Percentiles rank a stretch among this genome's conserved stretches.
Conservation (phyloP, 2,329 filamentous ascomycete species). For the Epichloe brachyelytri region DNA sequence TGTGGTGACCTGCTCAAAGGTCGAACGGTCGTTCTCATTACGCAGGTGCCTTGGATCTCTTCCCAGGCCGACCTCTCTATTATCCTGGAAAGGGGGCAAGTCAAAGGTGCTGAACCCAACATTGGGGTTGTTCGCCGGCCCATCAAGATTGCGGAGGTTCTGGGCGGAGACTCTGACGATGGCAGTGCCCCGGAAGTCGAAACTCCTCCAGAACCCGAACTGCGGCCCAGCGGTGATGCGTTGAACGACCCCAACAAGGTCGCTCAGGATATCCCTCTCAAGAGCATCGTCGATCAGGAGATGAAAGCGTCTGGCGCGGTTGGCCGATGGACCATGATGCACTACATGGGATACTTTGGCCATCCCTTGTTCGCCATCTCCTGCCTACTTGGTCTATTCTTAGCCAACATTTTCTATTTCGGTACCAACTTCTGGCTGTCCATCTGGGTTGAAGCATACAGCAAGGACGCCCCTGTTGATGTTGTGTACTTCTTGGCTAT, state of each 20-base stretch:
- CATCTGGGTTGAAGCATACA: constrained; percentile 40
- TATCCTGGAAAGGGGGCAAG: constrained; percentile 30
- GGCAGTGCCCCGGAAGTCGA: constrained; percentile 16
- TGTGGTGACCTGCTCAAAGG: constrained; percentile 40
- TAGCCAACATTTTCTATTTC: constrained; percentile 29
- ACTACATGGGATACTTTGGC: constrained; percentile 40
- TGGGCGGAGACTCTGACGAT: constrained; percentile 23
- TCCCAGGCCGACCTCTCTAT: constrained; percentile 36
- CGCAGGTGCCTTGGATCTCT: constrained; percentile 40
- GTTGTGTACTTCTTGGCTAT: constrained; percentile 40
- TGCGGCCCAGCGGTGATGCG: constrained; percentile 16
- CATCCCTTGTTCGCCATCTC: constrained; percentile 28
- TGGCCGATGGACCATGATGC: constrained; percentile 32
- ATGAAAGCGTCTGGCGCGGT: constrained; percentile 32
- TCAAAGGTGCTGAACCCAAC: constrained; percentile 29
- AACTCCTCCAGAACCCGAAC: constrained; percentile 14
- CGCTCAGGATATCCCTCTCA: constrained; percentile 22
- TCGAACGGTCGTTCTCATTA: constrained; percentile 43
- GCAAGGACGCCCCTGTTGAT: constrained; percentile 28
- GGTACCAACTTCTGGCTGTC: constrained; percentile 35
- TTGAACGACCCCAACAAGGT: constrained; percentile 20
- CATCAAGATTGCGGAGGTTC: constrained; percentile 28
- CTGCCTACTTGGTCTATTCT: constrained; percentile 26
- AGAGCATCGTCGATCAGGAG: constrained; percentile 34
- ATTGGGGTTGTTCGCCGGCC: constrained; percentile 31